Evolutionary conservation across 441 rosid genomes (phyloP).

Genomic region (Croton setiger): DNA sequence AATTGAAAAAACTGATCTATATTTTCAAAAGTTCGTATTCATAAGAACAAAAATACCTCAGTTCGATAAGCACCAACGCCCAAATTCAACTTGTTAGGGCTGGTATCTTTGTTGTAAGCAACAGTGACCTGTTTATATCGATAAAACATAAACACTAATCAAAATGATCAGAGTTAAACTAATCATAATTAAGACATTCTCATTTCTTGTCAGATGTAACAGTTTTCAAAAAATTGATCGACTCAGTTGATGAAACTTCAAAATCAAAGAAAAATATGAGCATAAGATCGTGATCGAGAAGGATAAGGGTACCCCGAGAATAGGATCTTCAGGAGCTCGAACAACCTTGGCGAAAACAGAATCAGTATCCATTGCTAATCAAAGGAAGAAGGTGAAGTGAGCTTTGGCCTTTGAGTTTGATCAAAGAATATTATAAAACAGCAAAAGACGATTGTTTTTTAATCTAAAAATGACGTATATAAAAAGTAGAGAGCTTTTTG

Average conservation of each 20-base stretch:
- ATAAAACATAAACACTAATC: not conserved
- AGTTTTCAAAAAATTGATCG: not conserved
- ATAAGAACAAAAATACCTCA: constrained; percentile 44
- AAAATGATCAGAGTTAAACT: not conserved
- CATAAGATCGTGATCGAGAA: not conserved
- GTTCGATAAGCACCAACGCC: constrained; percentile 98
- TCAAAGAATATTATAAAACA: not conserved
- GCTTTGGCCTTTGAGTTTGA: not conserved
- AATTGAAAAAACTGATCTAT: not conserved
- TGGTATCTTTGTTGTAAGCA: constrained; percentile 89
- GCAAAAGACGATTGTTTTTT: not conserved
- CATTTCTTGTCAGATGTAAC: not conserved
- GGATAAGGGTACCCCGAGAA: constrained; percentile 61
- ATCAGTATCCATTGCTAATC: constrained; percentile 1
- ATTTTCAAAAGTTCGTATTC: not conserved
- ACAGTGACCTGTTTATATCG: constrained; percentile 54
- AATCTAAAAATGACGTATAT: no score
- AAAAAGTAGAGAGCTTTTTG: not conserved
- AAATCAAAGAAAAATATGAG: not conserved
- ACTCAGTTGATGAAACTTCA: not conserved
- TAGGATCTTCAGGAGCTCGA: constrained; percentile 94
- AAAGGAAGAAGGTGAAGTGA: not conserved
- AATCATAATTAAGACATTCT: not conserved
- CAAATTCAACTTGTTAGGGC: constrained; percentile 81
- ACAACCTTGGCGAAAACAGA: constrained; percentile 59